Base-by-base conservation (phyloP, 495 filamentous ascomycete species). In the Penicillium subrubescens region DNA sequence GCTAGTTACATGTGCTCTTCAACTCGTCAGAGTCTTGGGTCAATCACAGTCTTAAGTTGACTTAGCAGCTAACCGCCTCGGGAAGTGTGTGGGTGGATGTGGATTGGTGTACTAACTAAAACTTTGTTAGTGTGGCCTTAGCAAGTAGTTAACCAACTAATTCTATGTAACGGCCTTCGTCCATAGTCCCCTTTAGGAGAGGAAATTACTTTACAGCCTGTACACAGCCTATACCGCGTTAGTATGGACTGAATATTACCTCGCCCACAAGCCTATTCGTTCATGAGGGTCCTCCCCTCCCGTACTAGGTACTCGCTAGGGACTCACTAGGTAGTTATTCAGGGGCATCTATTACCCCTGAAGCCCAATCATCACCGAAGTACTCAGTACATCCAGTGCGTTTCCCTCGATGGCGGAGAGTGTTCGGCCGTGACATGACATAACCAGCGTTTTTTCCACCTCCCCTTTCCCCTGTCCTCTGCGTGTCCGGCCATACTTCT, bases 341-440 rank as follows among this genome's bases (percentile, higher is more conserved):
- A 27, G 31, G 51, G 51, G 51, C n/a, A 35, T 11, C n/a, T 11
- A 37, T 56, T 56, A 37, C 53, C 53, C 53, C 53, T 56, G 53
- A 56, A 56, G 53, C 31, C 33, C 21, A 34, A 17, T 23, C 21
- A 29, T 11, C 31, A 1, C 21, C 34, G 8, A 56, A 56, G 53
- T 56, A 56, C 53, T 33, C 33, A 39, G 53, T 56, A 56, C 53
- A 12, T 56, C 23, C 37, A 44, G 21, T 31, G 31, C 31, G 34
- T 21, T 37, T 23, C 23, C 19, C 29, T 8, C 33, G 31, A 33
- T 37, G 8, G 8, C 12, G 50, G 50, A 53, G 21, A 29, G 14
- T 11, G 51, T 34, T 34, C 51, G n/a, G 51, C 51, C 62, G 59
- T 56, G 61, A 61, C 63, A 62, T 65, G 65, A 68, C 65, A 62